phyloP scores from a whole-genome alignment of 371 early-diverging fungal species.

The Mortierella sp. region DNA sequence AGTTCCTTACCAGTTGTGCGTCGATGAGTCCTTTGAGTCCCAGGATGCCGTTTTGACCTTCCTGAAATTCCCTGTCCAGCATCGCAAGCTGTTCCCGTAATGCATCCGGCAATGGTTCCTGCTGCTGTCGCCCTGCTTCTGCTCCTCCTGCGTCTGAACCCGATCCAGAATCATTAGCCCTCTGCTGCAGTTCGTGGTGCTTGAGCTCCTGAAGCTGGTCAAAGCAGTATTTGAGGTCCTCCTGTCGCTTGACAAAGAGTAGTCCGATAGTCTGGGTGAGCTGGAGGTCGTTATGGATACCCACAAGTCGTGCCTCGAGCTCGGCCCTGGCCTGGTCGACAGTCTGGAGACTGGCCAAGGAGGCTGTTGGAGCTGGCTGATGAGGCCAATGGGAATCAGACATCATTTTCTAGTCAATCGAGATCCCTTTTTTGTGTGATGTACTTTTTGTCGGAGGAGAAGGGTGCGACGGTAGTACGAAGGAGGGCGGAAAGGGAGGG shows the following conservation, averaged over 20 bases:
- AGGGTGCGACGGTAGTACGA: not conserved
- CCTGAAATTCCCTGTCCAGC: constrained; percentile 50
- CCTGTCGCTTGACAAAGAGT: constrained; percentile 55
- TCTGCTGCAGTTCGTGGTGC: constrained; percentile 4
- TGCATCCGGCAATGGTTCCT: constrained; percentile 27
- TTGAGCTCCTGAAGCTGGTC: constrained; percentile 46
- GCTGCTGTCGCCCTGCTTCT: constrained; percentile 7
- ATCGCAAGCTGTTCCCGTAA: constrained; percentile 42
- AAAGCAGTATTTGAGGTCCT: constrained; percentile 45
- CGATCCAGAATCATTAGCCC: constrained; percentile 16
- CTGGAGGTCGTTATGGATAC: constrained; percentile 53
- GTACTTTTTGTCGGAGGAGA: not conserved
- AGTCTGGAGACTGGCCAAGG: constrained; percentile 49
- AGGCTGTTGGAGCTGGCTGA: constrained; percentile 2
- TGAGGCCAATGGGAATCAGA: constrained; percentile 11
- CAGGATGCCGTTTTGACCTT: constrained; percentile 49
- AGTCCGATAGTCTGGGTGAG: constrained; percentile 52
- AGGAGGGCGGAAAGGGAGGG: not conserved
- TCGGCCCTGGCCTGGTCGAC: constrained; percentile 42
- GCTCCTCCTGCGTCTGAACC: not conserved
- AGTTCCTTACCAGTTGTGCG: constrained; percentile 52
- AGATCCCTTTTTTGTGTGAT: not conserved
- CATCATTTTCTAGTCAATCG: not conserved
- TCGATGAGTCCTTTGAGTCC: constrained; percentile 54
- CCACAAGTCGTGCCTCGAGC: constrained; percentile 37